These are phyloP conservation scores for Cadophora sp. DNA, from an alignment of 2,329 filamentous ascomycete genomes.

Conservation along the genomic window DNA sequence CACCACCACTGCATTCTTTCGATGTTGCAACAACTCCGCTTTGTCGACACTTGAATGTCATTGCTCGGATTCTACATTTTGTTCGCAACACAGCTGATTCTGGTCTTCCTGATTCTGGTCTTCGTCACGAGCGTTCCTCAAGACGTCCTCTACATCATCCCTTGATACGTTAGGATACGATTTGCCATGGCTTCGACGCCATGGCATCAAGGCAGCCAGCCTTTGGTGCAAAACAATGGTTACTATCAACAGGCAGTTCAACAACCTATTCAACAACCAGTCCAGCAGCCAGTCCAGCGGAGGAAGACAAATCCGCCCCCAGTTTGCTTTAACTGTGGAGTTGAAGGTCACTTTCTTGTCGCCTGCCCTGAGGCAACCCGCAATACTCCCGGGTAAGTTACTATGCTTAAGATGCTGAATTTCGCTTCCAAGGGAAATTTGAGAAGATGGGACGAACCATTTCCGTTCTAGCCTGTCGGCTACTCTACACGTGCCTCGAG, in stretches of 20 bases:
- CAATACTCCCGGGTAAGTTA: constrained; percentile 57
- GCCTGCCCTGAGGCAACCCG: constrained; percentile 59
- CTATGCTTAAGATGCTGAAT: constrained; percentile 5
- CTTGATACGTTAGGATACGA: constrained; percentile 8
- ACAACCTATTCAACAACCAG: constrained; percentile 16
- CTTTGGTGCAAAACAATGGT: constrained; percentile 26
- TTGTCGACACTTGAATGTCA: background rate
- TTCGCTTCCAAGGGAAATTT: background rate
- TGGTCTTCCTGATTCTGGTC: background rate
- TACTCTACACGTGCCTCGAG: constrained; percentile 2
- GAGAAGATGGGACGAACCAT: background rate
- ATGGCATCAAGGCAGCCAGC: constrained; percentile 37
- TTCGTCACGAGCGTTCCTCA: background rate
- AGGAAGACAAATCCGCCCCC: constrained; percentile 41
- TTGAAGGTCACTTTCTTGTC: constrained; percentile 57
- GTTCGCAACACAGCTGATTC: background rate
- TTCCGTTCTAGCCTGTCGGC: background rate
- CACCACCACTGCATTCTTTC: background rate
- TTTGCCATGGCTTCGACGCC: constrained; percentile 34
- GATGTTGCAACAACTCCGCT: background rate
- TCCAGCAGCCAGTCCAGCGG: constrained; percentile 21
- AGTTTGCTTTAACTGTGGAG: constrained; percentile 61
- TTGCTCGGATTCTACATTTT: background rate
- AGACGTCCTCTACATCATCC: constrained; percentile 28
- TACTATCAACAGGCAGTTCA: constrained; percentile 17